Conservation (phyloP, 2,329 filamentous ascomycete genomes). For the Phialophora tarda region DNA sequence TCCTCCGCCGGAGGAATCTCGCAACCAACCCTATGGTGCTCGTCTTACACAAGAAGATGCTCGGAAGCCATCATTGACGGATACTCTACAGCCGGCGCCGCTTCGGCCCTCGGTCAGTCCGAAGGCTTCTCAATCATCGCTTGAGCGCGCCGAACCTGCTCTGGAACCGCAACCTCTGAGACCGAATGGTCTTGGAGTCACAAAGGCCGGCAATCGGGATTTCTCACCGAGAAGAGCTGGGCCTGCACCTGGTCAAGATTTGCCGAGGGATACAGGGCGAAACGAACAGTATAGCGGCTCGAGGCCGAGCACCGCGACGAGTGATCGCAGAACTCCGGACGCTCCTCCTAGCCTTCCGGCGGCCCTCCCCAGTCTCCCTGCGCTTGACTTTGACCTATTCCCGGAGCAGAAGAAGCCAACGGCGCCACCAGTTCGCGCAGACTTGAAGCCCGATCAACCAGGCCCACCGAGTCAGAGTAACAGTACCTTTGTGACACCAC, state of each 20-base stretch:
- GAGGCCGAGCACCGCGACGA: slow-evolving; percentile 30
- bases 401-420: slow-evolving; percentile 30
- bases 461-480: slow-evolving; percentile 43
- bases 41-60: slow-evolving; percentile 26
- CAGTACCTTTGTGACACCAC: slow-evolving; percentile 46
- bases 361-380: slow-evolving; percentile 20
- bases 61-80: slow-evolving; percentile 26
- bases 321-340: slow-evolving; percentile 29
- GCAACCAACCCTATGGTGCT: slow-evolving; percentile 26
- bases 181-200: slow-evolving; percentile 24
- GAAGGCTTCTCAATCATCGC: slow-evolving; percentile 32
- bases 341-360: slow-evolving; percentile 25
- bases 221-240: slow-evolving; percentile 24
- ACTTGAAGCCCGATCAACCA: slow-evolving; percentile 41
- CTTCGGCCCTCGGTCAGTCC: slow-evolving; percentile 32
- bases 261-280: slow-evolving; percentile 18
- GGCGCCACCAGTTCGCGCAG: slow-evolving; percentile 17
- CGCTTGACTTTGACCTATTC: slow-evolving; percentile 23
- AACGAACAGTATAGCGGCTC: slow-evolving; percentile 19
- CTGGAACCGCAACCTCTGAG: slow-evolving; percentile 27
- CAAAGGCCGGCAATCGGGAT: slow-evolving; percentile 18
- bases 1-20: slow-evolving; percentile 21
- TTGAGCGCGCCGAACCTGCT: slow-evolving; percentile 21
- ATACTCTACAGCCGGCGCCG: slow-evolving; percentile 25
- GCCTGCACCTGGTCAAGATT: slow-evolving; percentile 22